Evolutionary conservation across 1,284 basidiomycete species (phyloP), one percentile per base, ranked within the genome.

Genomic region (Psilocybe mexicana): DNA sequence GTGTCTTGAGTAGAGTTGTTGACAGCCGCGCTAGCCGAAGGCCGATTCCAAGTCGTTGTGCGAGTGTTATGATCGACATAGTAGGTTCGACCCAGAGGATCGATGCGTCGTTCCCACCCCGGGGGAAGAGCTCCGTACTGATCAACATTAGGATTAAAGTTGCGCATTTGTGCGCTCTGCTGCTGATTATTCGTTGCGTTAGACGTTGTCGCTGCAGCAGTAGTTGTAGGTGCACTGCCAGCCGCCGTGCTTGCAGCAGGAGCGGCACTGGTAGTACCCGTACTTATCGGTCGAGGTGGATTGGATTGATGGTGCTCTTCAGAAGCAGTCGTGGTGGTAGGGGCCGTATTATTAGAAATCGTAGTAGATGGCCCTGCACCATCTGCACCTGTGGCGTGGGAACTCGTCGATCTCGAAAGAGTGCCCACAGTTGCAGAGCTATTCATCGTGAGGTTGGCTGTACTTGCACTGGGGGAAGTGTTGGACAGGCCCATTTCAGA

Each of bases 11-110:
- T 73, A 28, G 71, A 79, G 55, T 72, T 78, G 63, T 87, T 87
- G 2, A 76, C 82, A 11, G 77, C 76, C 23, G 83, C 82, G 61
- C 75, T 85, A 8, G 76, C 69, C 23, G 82, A 85, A 38, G 84
- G 89, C 36, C 92, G 79, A 69, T 89, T 94, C 94, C 94, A 97
- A 1, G 95, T 96, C 8, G 94, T 97, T 4, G 90, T 90, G 55
- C 95, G 87, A 10, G 92, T 94, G 74, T 95, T 96, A 76, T 97
- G 94, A 70, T 94, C 92, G 52, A 94, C 92, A 67, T 93, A 97
- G 73, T 97, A 97, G 23, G 92, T 94, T 58, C 94, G 79, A 5
- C 90, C 95, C 30, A 96, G 83, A 59, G 94, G 93, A 74, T 97
- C 94, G 55, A 94, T 91, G 57, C 94, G 89, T 59, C 94, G 84